Evolutionary conservation across 139 green algal species (phyloP), one percentile per base, ranked within the genome.

Genomic region (Tetradesmus lagerheimii): DNA sequence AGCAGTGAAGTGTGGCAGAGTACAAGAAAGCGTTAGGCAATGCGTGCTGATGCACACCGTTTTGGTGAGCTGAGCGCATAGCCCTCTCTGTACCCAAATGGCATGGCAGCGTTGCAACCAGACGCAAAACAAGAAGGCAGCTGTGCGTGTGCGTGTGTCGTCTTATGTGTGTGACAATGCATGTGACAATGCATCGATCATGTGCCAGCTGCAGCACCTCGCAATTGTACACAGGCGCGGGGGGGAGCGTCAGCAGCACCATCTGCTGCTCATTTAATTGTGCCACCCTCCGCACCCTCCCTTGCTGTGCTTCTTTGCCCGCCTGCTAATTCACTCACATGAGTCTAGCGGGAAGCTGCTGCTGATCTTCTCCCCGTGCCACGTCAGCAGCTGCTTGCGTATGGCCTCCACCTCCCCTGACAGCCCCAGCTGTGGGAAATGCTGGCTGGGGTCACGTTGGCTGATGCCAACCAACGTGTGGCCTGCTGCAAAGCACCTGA

Each of bases 401-500:
- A 83, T 34, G 18, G 47, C 23, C 11, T 79, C 23, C 82, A 34
- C 23, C 71, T 80, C 29, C 5, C 29, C 66, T 41, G 92, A 43
- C 8, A 76, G 84, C 6, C 45, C 23, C 50, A 98, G 87, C 41
- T 94, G 88, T 0, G 93, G 92, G 38, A 93, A 97, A 71, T 93
- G 89, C 90, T 97, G 93, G 1, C 94, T 96, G 14, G 96, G 64
- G 79, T 99, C 96, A 0, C 97, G 88, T 94, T 99, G 97, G 76
- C 91, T 95, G 34, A 96, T 90, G 25, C 92, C 97, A 71, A 95
- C 89, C 78, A 97, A 71, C 20, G 20, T 37, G 16, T 93, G 78
- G 0, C n/a, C 75, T 0, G 62, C 71, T 35, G 99, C 96, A 89
- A 99, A 99, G 92, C 95, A 98, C 41, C 98, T 94, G 89, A 99